These are phyloP conservation scores for Suhomyces pyralidae DNA, from an alignment of 805 yeast genomes.

Conservation along the genomic window DNA sequence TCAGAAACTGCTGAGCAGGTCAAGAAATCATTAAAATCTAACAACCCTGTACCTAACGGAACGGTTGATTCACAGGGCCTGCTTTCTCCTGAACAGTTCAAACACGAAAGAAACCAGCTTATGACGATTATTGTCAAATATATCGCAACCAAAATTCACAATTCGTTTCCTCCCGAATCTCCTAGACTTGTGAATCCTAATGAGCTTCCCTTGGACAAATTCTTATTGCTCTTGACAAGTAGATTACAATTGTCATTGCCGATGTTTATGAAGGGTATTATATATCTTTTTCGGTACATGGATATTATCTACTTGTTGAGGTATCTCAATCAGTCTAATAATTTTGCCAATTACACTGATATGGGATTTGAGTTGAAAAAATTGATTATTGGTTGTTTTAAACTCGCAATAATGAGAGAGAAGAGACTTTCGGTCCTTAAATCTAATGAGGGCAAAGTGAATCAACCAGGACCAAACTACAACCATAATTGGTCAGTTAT, in stretches of 20 bases:
- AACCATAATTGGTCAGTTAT: constrained; percentile 32
- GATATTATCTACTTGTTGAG: constrained; percentile 44
- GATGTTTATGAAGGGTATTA: constrained; percentile 39
- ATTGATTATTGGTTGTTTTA: constrained; percentile 42
- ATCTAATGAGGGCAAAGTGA: not conserved
- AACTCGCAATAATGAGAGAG: constrained; percentile 35
- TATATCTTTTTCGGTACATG: constrained; percentile 45
- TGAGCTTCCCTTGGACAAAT: constrained; percentile 40
- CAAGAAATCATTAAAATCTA: constrained; percentile 17
- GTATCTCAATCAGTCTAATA: constrained; percentile 44
- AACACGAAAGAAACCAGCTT: constrained; percentile 32
- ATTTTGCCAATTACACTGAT: constrained; percentile 40
- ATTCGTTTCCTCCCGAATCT: constrained; percentile 42
- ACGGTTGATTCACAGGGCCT: not conserved
- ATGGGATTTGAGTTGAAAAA: constrained; percentile 43
- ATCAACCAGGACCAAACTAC: not conserved
- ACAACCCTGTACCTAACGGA: not conserved
- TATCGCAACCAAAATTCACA: constrained; percentile 40
- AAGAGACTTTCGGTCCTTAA: constrained; percentile 7
- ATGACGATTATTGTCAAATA: constrained; percentile 44
- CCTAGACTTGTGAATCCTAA: constrained; percentile 18
- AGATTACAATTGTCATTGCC: constrained; percentile 35
- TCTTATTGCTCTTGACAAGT: constrained; percentile 35
- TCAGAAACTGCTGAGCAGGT: constrained; percentile 20
- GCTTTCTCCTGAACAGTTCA: constrained; percentile 19